phyloP scores from a whole-genome alignment of 345 rosid species.

The Eucalyptus virginea region DNA sequence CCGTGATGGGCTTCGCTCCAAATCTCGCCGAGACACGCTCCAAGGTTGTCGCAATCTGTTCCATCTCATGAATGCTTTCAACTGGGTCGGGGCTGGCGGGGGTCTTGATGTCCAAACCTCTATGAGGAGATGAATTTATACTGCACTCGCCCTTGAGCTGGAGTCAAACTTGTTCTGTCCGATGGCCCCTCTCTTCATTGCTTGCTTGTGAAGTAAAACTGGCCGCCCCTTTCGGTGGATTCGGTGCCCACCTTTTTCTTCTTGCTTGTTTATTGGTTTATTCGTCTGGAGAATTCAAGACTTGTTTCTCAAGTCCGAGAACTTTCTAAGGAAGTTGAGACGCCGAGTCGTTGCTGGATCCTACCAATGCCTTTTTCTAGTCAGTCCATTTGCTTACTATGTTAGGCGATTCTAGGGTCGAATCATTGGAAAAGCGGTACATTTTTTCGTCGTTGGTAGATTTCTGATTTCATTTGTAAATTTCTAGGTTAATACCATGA shows the following conservation, averaged over 20 bases:
- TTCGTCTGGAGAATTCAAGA: neutral
- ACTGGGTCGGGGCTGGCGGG: neutral
- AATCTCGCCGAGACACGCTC: neutral
- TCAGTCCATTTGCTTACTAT: neutral
- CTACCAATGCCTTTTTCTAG: neutral
- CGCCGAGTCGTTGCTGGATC: neutral
- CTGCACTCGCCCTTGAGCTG: neutral
- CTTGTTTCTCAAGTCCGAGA: neutral
- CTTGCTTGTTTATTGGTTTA: neutral
- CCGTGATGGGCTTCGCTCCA: neutral
- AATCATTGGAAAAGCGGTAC: fast-evolving
- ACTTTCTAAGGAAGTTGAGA: neutral
- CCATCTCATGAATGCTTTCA: neutral
- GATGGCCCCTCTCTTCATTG: neutral
- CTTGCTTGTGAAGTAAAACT: neutral
- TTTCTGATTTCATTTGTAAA: neutral
- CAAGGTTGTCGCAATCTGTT: neutral
- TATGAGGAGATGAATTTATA: neutral
- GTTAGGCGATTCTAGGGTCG: neutral
- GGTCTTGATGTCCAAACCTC: neutral
- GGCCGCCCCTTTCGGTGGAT: neutral
- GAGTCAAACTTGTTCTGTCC: neutral
- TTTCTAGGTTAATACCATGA: too few species aligned
- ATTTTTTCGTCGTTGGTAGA: fast-evolving
- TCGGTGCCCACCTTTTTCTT: neutral